Conservation (phyloP, 805 yeast species). For the Scheffersomyces coipomensis region DNA sequence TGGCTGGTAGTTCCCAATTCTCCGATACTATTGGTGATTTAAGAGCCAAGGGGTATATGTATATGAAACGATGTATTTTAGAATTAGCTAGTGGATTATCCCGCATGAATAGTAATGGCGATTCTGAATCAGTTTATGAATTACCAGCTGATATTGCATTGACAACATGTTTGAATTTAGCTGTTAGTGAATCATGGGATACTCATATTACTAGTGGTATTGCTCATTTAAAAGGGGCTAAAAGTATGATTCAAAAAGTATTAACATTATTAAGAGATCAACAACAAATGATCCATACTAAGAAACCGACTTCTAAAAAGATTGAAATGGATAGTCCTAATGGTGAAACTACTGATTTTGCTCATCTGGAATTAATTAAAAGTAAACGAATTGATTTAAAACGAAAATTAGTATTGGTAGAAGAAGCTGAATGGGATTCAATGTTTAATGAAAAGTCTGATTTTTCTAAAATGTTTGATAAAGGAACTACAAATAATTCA, state of each 20-base stretch:
- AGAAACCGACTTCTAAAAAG: slow-evolving; percentile 8
- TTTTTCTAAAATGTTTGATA: slow-evolving; percentile 1
- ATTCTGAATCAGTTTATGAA: slow-evolving; percentile 6
- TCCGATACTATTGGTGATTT: slow-evolving; percentile 46
- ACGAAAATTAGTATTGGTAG: slow-evolving; percentile 28
- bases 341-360: slow-evolving; percentile 6
- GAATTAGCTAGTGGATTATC: slow-evolving; percentile 59
- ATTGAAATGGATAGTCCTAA: too few relatives aligned
- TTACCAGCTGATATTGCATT: slow-evolving; percentile 65
- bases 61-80: slow-evolving; percentile 60
- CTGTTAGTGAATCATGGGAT: slow-evolving; percentile 70
- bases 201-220: slow-evolving; percentile 65
- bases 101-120: slow-evolving; percentile 12
- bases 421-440: slow-evolving; percentile 30
- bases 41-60: slow-evolving; percentile 49
- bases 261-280: slow-evolving; percentile 25
- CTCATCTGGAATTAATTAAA: slow-evolving; percentile 4
- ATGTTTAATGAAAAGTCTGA: slow-evolving; percentile 16
- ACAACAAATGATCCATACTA: slow-evolving; percentile 13
- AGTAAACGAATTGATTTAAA: slow-evolving; percentile 9
- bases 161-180: slow-evolving; percentile 61
- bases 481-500: slow-evolving; percentile 5
- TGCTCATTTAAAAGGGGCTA: slow-evolving; percentile 67
- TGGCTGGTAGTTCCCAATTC: slow-evolving; percentile 27
- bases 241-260: slow-evolving; percentile 55